Base-by-base conservation (phyloP, 1,139 yeast genomes). In the Meyerozyma smithsonii region DNA sequence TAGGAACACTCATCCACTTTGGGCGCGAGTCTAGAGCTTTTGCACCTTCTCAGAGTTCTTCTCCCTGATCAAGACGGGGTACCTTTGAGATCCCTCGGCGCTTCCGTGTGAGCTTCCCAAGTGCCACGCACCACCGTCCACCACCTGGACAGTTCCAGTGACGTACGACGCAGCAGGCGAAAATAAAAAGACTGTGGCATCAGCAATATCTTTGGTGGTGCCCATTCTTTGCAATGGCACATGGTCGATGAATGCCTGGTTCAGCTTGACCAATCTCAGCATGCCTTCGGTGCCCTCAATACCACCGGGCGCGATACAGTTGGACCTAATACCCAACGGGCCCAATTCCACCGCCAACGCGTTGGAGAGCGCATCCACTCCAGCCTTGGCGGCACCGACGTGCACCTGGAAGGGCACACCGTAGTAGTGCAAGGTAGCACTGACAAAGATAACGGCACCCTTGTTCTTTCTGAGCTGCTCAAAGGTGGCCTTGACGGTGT, bases 401-500 rank as follows among this genome's bases (percentile, higher is more conserved):
- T 49, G 53, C 28, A 42, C 34, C 41, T 49, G 53, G 46, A 49
- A 48, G 4, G 53, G 52, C 30, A 49, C 47, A 10, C 53, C 53
- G 38, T 49, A 48, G 42, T 49, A 49, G 39, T 49, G 53, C 39
- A 49, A 42, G 11, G 53, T 49, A 20, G 53, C 52, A 8, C 55
- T 49, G 24, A 58, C 61, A 38, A 58, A 57, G 15, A 58, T 36
- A 21, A 58, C 42, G 14, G 56, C 50, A 24, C 62, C 62, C 48
- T 54, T 55, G 43, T 47, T 54, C 45, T 54, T 56, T 14, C 54
- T 44, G 46, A 58, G 51, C 42, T 56, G 45, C 34, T 47, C 50
- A 36, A 55, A 58, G 8, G 52, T 43, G 20, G 61, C 61, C 44
- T 49, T 49, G 36, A 40, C 50, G 5, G 50, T 49, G 37, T 49